These are phyloP conservation scores for Metschnikowia hibisci DNA, from an alignment of 805 yeast genomes.

Conservation along the genomic window DNA sequence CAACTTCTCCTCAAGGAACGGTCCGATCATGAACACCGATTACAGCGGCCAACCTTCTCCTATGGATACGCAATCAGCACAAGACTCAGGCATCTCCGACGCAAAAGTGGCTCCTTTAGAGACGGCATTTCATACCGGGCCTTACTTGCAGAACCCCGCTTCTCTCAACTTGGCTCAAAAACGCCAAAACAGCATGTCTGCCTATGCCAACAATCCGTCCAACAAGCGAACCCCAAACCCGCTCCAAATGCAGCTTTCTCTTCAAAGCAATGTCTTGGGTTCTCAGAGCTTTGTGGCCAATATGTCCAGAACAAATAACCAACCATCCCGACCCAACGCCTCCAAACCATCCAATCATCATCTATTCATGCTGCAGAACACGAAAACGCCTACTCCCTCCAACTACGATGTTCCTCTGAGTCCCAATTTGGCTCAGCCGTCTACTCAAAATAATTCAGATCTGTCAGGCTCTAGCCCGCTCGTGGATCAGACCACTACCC, in stretches of 20 bases:
- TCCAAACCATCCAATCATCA: constrained; percentile 16
- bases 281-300: constrained; percentile 10
- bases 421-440: constrained; percentile 30
- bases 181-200: constrained; percentile 39
- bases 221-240: constrained; percentile 33
- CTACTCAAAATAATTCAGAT: constrained; percentile 34
- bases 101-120: not conserved
- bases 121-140: constrained; percentile 4
- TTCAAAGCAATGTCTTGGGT: constrained; percentile 16
- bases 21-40: constrained; percentile 14
- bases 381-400: constrained; percentile 41
- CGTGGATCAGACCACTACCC: constrained; percentile 17
- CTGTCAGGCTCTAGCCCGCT: constrained; percentile 38
- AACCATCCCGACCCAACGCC: constrained; percentile 14
- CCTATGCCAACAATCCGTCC: constrained; percentile 29
- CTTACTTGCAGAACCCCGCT: constrained; percentile 7
- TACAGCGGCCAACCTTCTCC: constrained; percentile 6
- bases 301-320: constrained; percentile 6
- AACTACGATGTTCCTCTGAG: constrained; percentile 40
- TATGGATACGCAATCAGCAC: constrained; percentile 8
- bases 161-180: constrained; percentile 26
- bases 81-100: constrained; percentile 3
- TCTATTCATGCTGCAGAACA: constrained; percentile 10
- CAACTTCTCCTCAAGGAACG: constrained; percentile 4
- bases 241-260: constrained; percentile 15